Percentiles rank a stretch among this genome's conserved stretches.
Conservation (phyloP, 495 filamentous ascomycete species). For the Xylaria nigripes region DNA sequence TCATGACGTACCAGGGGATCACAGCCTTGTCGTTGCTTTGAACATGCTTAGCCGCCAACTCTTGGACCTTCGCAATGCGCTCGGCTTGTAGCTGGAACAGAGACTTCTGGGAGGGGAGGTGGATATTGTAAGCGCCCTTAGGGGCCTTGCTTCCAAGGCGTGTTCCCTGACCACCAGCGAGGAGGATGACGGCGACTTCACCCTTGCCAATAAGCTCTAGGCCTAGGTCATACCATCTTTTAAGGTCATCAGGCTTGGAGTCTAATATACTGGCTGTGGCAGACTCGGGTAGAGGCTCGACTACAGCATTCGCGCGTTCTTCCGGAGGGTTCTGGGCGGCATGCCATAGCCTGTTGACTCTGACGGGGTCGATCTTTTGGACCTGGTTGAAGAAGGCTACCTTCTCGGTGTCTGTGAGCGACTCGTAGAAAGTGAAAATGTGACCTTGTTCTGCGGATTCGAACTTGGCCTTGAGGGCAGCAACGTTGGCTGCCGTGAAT, state of each 20-base stretch:
- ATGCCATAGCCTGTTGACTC: slow-evolving; percentile 77
- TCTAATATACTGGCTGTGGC: slow-evolving; percentile 88
- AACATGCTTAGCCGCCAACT: slow-evolving; percentile 64
- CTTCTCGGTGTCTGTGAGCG: slow-evolving; percentile 64
- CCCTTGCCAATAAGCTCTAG: slow-evolving; percentile 77
- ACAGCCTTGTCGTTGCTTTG: slow-evolving; percentile 53
- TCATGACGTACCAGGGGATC: slow-evolving; percentile 99
- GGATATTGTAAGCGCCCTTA: slow-evolving; percentile 96
- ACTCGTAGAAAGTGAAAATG: slow-evolving; percentile 84
- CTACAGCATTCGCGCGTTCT: slow-evolving; percentile 43
- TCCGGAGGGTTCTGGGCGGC: slow-evolving; percentile 72
- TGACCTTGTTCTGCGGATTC: slow-evolving; percentile 74
- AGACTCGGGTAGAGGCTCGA: slow-evolving; percentile 86
- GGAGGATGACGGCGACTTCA: slow-evolving; percentile 89
- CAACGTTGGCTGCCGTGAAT: slow-evolving; percentile 63
- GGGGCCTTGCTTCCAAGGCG: slow-evolving; percentile 88
- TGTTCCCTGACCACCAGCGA: slow-evolving; percentile 96
- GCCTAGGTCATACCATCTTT: slow-evolving; percentile 78
- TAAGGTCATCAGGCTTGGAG: slow-evolving; percentile 68
- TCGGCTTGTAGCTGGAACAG: slow-evolving; percentile 97
- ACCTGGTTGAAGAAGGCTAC: slow-evolving; percentile 74
- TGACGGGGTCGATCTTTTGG: slow-evolving; percentile 64
- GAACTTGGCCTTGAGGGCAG: slow-evolving; percentile 71
- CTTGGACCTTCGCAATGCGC: slow-evolving; percentile 80
- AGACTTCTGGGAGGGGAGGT: slow-evolving; percentile 81